Evolutionary conservation across 1,284 basidiomycete species (phyloP), one percentile per base, ranked within the genome.

Genomic region (Polyporus tsugae): DNA sequence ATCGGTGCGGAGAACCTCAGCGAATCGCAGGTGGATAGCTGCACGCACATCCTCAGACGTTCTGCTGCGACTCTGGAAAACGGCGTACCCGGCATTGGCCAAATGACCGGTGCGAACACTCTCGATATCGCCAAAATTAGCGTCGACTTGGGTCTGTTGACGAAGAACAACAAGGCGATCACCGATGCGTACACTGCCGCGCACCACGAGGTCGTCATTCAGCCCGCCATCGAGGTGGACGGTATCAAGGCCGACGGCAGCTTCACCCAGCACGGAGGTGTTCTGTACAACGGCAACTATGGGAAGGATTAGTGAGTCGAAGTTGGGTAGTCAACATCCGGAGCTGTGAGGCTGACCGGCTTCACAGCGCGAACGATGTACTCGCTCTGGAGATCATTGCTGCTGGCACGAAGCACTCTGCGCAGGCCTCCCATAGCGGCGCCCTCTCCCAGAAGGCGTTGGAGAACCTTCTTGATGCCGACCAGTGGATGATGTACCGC

Each of bases 201-300:
- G 7, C 87, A 89, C 70, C 73, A 75, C 6, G 85, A 90, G 72
- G 79, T 90, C 5, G 77, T 82, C 3, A 76, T 89, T 7, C 80
- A 85, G 70, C 78, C 83, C 67, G 78, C 73, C 0, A 68, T 83
- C 22, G 81, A 76, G 70, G 83, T 81, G 15, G 90, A 91, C 75
- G 89, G 90, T 0, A 91, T 91, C 65, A 82, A 86, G 38, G 79
- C 84, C 0, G 90, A 92, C 73, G 90, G 90, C 1, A 85, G 84
- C 65, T 91, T 91, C 74, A 83, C 84, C 5, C 88, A 91, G 77
- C 90, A 91, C 73, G 77, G 74, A 7, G 88, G 88, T 3, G 80
- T 90, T 42, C 73, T 90, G 25, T 91, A 91, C 76, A 89, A 87
- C 68, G 90, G 88, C 64, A 89, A 89, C 76, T 89, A 89, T 68